Percentiles rank a stretch among this genome's conserved stretches.
These are phyloP conservation scores for Claviceps lovelessii DNA, from an alignment of 2,329 filamentous ascomycete genomes.

Conservation along the genomic window DNA sequence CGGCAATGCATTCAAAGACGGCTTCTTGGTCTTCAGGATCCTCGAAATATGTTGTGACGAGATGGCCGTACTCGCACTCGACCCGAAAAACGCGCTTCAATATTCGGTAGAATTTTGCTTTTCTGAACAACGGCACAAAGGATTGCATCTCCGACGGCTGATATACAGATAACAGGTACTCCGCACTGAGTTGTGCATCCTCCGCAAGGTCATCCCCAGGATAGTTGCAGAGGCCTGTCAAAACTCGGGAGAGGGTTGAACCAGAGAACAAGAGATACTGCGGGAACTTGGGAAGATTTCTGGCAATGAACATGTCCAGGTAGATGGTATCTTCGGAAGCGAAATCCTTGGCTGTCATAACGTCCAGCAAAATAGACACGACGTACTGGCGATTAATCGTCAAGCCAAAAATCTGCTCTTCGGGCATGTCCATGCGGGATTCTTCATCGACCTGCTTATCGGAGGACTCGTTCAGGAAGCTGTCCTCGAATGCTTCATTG, in stretches of 20 bases:
- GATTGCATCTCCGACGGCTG: slow-evolving; percentile 68
- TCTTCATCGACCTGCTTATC: slow-evolving; percentile 45
- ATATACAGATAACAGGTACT: slow-evolving; percentile 88
- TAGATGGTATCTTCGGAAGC: slow-evolving; percentile 74
- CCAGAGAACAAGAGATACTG: slow-evolving; percentile 88
- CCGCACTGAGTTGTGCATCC: slow-evolving; percentile 90
- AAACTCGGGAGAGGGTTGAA: slow-evolving; percentile 65
- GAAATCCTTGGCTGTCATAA: slow-evolving; percentile 71
- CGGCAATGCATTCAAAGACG: slow-evolving; percentile 66
- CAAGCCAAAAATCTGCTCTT: slow-evolving; percentile 52
- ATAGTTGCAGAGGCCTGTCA: slow-evolving; percentile 72
- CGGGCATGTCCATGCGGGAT: slow-evolving; percentile 36
- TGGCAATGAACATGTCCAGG: slow-evolving; percentile 94
- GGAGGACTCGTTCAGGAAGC: slow-evolving; percentile 71
- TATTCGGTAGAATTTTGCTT: slow-evolving; percentile 78
- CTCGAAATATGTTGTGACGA: slow-evolving; percentile 72
- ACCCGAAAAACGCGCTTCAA: slow-evolving; percentile 75
- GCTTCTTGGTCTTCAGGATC: slow-evolving; percentile 61
- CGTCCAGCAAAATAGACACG: slow-evolving; percentile 75
- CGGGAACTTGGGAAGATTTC: slow-evolving; percentile 90
- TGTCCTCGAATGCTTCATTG: slow-evolving; percentile 94
- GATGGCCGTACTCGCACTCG: slow-evolving; percentile 64
- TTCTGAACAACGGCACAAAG: slow-evolving; percentile 62
- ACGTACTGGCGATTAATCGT: slow-evolving; percentile 86
- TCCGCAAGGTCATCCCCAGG: slow-evolving; percentile 69